Conservation (phyloP, 441 rosid genomes). For the Biscutella auriculata region DNA sequence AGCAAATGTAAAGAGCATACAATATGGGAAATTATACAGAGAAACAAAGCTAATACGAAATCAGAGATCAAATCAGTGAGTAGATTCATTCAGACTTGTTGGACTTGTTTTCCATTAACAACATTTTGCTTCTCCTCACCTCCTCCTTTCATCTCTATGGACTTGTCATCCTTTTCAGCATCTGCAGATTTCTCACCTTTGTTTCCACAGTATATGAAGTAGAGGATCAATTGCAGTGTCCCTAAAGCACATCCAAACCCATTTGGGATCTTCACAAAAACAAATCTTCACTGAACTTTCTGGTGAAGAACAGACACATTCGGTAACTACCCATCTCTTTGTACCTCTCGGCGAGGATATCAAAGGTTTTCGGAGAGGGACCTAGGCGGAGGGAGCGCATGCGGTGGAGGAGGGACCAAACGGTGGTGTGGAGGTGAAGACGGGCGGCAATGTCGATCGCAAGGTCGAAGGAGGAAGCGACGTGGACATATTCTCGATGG, state of each 20-base stretch:
- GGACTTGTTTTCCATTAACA: conserved; percentile 15
- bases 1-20: background rate
- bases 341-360: conserved; percentile 70
- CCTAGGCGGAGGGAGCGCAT: conserved; percentile 67
- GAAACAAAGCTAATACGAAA: conserved; percentile 18
- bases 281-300: too few relatives aligned
- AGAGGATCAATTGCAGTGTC: conserved; percentile 50
- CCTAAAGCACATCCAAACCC: conserved; percentile 77
- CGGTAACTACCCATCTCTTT: too few relatives aligned
- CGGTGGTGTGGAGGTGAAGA: conserved; percentile 42
- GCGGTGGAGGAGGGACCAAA: conserved; percentile 44
- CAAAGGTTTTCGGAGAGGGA: conserved; percentile 54
- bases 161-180: conserved; percentile 13
- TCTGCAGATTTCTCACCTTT: conserved; percentile 25
- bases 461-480: conserved; percentile 70
- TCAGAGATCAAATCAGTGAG: background rate
- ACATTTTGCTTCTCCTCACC: conserved; percentile 15
- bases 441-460: conserved; percentile 82
- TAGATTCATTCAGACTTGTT: conserved; percentile 24
- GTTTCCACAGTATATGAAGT: conserved; percentile 52
- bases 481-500: conserved; percentile 44
- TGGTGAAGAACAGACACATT: too few relatives aligned
- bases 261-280: conserved; percentile 57
- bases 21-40: conserved; percentile 30
- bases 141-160: conserved; percentile 32